Evolutionary conservation across 2,329 filamentous ascomycete species (phyloP).

Genomic region (Aspergillus calidoustus): DNA sequence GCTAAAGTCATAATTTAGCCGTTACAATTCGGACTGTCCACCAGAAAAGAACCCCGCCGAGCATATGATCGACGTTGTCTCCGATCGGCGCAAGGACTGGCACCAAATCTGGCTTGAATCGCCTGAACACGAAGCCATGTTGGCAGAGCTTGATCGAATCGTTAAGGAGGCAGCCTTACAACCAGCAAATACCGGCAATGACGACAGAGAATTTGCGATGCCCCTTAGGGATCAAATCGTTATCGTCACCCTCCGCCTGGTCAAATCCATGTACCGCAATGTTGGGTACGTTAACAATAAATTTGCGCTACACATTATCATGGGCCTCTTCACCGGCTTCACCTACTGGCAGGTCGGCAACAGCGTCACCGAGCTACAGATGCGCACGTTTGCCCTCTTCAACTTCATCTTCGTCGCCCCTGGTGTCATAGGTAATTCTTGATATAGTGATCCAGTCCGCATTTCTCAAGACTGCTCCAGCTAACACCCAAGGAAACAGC

Average conservation of each 20-base stretch:
- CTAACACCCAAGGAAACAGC: constrained; percentile 15
- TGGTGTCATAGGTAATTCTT: constrained; percentile 37
- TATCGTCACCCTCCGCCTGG: constrained; percentile 69
- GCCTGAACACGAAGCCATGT: constrained; percentile 59
- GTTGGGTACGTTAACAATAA: constrained; percentile 70
- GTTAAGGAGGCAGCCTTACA: constrained; percentile 53
- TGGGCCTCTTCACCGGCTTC: constrained; percentile 54
- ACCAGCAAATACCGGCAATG: constrained; percentile 48
- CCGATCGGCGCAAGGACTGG: constrained; percentile 76
- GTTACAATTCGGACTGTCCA: constrained; percentile 67
- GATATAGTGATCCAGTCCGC: no score
- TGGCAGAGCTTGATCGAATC: constrained; percentile 67
- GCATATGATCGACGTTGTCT: constrained; percentile 57
- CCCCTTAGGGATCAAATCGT: constrained; percentile 65
- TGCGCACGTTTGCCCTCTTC: constrained; percentile 71
- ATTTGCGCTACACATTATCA: constrained; percentile 59
- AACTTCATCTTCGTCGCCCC: constrained; percentile 62
- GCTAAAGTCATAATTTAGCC: constrained; percentile 69
- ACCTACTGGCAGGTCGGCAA: constrained; percentile 72
- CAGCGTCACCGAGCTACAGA: constrained; percentile 68
- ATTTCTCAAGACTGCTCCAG: no score
- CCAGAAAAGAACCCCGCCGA: constrained; percentile 65
- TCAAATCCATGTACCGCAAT: constrained; percentile 68
- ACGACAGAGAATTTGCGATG: constrained; percentile 66
- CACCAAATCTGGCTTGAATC: constrained; percentile 67